Conservation (phyloP, 208 protist genomes). For the Leishmania mexicana region DNA sequence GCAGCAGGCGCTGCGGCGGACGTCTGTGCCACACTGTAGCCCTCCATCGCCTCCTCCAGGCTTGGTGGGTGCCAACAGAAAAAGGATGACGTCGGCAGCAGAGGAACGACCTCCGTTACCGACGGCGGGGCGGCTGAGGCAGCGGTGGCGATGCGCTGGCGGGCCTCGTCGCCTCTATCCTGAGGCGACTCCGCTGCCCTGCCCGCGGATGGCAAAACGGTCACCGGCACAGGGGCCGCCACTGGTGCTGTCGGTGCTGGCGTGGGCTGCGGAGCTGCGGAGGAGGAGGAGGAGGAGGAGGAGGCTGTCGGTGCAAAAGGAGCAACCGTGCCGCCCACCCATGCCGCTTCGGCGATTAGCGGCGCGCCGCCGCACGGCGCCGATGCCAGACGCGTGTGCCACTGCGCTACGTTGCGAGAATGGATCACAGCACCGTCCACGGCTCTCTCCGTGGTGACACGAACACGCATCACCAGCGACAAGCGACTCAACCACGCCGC, state of each 20-base stretch:
- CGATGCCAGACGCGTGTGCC: conserved; percentile 21
- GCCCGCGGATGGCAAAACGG: neutral
- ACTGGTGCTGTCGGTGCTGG: neutral
- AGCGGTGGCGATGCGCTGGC: neutral
- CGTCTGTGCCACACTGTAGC: too few relatives aligned
- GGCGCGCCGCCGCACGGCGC: conserved; percentile 6
- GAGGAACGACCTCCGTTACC: conserved; percentile 3
- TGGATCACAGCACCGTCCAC: neutral
- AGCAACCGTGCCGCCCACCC: neutral
- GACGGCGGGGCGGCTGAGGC: neutral
- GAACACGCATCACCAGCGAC: conserved; percentile 13
- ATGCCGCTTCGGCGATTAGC: neutral
- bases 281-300: neutral
- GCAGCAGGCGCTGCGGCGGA: neutral
- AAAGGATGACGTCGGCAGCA: conserved; percentile 8
- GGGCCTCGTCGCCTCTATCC: neutral
- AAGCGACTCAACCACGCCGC: conserved; percentile 23
- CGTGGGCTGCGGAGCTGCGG: neutral
- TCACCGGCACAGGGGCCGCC: conserved; percentile 6
- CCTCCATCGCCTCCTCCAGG: neutral
- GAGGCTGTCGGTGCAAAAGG: conserved; percentile 1
- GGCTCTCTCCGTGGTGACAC: conserved; percentile 6
- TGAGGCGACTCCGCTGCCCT: neutral
- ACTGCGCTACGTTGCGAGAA: conserved; percentile 13
- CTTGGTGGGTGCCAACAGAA: conserved; percentile 24